These are phyloP conservation scores for Fusarium compactum DNA, from an alignment of 2,329 filamentous ascomycete species.

Conservation along the genomic window DNA sequence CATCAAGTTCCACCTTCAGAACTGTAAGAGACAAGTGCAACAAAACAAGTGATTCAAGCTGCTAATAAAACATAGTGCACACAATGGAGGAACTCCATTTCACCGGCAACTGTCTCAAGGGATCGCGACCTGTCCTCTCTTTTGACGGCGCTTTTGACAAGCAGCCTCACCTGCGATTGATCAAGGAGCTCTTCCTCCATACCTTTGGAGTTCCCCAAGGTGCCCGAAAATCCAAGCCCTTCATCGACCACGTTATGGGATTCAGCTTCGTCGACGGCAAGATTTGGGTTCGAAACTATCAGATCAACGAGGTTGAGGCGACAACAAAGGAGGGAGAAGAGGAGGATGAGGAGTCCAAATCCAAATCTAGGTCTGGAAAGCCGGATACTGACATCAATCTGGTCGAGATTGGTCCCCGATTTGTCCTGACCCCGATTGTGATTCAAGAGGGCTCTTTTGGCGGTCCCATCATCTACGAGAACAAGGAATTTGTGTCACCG, in stretches of 20 bases:
- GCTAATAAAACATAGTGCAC: slow-evolving; percentile 71
- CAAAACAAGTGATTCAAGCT: not conserved
- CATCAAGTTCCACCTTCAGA: slow-evolving; percentile 80
- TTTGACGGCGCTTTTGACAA: slow-evolving; percentile 91
- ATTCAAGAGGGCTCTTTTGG: slow-evolving; percentile 96
- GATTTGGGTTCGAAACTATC: slow-evolving; percentile 96
- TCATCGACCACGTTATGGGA: slow-evolving; percentile 93
- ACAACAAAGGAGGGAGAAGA: slow-evolving; percentile 57
- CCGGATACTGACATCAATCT: slow-evolving; percentile 81
- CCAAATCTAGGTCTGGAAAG: slow-evolving; percentile 52
- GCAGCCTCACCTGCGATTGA: slow-evolving; percentile 81
- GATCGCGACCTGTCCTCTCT: slow-evolving; percentile 88
- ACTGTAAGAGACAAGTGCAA: slow-evolving; percentile 61
- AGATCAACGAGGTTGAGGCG: slow-evolving; percentile 86
- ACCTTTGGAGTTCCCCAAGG: slow-evolving; percentile 93
- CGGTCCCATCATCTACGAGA: slow-evolving; percentile 97
- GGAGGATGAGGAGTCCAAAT: slow-evolving; percentile 60
- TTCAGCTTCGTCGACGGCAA: slow-evolving; percentile 93
- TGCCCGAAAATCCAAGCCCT: slow-evolving; percentile 91
- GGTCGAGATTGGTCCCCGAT: slow-evolving; percentile 92
- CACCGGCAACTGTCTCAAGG: slow-evolving; percentile 95
- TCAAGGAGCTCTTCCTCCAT: slow-evolving; percentile 91
- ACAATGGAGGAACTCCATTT: slow-evolving; percentile 98
- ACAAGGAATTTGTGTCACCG: slow-evolving; percentile 95
- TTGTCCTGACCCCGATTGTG: slow-evolving; percentile 93